These are phyloP conservation scores for Trichoderma cornu-damae DNA, from an alignment of 2,329 filamentous ascomycete genomes.

Conservation along the genomic window DNA sequence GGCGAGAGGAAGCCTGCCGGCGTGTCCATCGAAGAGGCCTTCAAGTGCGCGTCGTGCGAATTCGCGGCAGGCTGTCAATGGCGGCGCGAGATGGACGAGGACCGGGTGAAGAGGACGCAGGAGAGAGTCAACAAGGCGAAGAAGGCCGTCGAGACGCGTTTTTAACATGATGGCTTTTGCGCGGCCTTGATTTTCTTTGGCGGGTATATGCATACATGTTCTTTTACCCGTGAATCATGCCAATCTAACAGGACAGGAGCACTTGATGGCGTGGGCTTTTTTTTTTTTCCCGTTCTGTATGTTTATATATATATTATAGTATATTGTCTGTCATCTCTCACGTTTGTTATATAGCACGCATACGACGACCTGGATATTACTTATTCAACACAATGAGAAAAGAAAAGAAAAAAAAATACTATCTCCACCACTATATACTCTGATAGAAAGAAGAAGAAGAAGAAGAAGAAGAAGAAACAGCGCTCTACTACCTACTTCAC, in stretches of 20 bases:
- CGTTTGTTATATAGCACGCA: too few relatives aligned
- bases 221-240: neutral
- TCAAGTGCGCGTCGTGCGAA: constrained; percentile 81
- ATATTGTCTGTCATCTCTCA: neutral
- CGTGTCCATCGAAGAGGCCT: constrained; percentile 77
- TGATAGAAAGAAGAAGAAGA: too few relatives aligned
- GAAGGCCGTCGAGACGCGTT: constrained; percentile 17
- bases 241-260: neutral
- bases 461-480: neutral
- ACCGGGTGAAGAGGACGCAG: constrained; percentile 34
- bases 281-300: neutral
- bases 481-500: neutral
- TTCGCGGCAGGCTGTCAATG: constrained; percentile 76
- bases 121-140: constrained; percentile 23
- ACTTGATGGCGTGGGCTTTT: neutral
- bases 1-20: constrained; percentile 68
- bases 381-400: neutral
- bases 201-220: neutral
- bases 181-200: neutral
- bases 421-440: neutral
- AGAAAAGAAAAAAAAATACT: too few relatives aligned
- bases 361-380: neutral
- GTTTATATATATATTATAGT: neutral
- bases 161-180: neutral
- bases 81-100: constrained; percentile 64